Evolutionary conservation across 2,329 filamentous ascomycete species (phyloP).

Genomic region (Cryphonectria parasitica): DNA sequence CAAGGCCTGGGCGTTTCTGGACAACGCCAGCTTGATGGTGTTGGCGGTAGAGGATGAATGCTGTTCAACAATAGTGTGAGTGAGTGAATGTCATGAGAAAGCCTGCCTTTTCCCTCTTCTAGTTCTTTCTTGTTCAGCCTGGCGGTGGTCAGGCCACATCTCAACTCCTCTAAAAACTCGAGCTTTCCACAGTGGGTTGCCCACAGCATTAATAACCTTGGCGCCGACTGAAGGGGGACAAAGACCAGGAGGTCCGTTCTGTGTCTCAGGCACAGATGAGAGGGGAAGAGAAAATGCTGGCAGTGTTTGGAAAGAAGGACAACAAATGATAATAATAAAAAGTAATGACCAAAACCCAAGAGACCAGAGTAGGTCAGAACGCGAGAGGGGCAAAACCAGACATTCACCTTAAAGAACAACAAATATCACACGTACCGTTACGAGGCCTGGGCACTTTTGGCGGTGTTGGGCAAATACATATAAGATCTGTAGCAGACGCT

Average conservation of each 20-base stretch:
- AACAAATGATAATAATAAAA: constrained; percentile 15
- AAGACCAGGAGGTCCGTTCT: constrained; percentile 27
- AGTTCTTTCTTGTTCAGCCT: neutral
- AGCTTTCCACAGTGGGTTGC: constrained; percentile 8
- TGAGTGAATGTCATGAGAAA: constrained; percentile 21
- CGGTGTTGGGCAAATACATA: constrained; percentile 60
- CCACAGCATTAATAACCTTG: constrained; percentile 12
- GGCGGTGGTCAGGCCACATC: neutral
- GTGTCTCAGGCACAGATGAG: constrained; percentile 30
- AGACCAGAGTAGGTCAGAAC: constrained; percentile 11
- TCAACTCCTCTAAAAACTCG: neutral
- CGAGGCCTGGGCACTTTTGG: constrained; percentile 62
- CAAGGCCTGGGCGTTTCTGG: constrained; percentile 80
- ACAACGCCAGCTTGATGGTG: constrained; percentile 86
- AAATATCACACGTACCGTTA: constrained; percentile 54
- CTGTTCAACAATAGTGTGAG: constrained; percentile 53
- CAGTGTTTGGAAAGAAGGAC: neutral
- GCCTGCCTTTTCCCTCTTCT: neutral
- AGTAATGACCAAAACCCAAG: constrained; percentile 4
- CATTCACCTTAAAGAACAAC: constrained; percentile 20
- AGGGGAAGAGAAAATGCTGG: constrained; percentile 14
- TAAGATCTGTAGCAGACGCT: constrained; percentile 44
- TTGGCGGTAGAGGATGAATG: constrained; percentile 96
- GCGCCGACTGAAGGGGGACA: constrained; percentile 25
- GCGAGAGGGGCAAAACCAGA: constrained; percentile 17